phyloP scores from a whole-genome alignment of 495 filamentous ascomycete genomes.

The Haplographium delicatum region DNA sequence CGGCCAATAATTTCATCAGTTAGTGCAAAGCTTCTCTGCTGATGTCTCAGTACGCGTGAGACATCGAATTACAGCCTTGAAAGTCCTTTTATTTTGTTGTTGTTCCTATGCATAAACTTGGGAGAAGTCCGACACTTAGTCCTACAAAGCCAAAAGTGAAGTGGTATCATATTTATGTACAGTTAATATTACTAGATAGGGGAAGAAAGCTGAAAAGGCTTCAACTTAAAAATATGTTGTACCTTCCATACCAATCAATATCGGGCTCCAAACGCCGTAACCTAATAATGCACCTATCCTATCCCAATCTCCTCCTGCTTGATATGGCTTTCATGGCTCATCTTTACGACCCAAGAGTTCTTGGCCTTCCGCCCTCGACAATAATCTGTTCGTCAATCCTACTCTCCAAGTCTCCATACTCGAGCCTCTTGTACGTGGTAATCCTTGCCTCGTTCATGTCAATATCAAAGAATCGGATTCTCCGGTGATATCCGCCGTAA shows the following conservation, averaged over 20 bases:
- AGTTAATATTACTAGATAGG: too few relatives aligned
- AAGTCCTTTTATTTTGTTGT: too few relatives aligned
- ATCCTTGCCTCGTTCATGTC: constrained; percentile 84
- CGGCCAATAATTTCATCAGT: too few relatives aligned
- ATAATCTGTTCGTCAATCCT: constrained; percentile 81
- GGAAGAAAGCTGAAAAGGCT: not conserved
- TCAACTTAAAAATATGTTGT: not conserved
- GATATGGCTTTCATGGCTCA: constrained; percentile 1
- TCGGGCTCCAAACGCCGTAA: not conserved
- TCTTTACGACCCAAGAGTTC: not conserved
- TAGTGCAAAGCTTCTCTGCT: too few relatives aligned
- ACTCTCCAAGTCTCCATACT: constrained; percentile 69
- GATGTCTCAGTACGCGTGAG: too few relatives aligned
- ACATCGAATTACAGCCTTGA: too few relatives aligned
- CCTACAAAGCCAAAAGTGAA: too few relatives aligned
- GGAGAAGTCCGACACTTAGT: too few relatives aligned
- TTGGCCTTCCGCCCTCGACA: constrained; percentile 65
- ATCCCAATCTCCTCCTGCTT: not conserved
- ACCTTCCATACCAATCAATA: not conserved
- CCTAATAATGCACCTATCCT: not conserved
- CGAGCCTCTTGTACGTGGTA: constrained; percentile 86
- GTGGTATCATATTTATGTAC: too few relatives aligned
- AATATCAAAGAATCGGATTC: constrained; percentile 84
- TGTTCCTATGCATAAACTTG: too few relatives aligned
- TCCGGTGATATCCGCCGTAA: constrained; percentile 76